Base-by-base conservation (phyloP, 129 eudicot species). In the Oenanthe sinensis region DNA sequence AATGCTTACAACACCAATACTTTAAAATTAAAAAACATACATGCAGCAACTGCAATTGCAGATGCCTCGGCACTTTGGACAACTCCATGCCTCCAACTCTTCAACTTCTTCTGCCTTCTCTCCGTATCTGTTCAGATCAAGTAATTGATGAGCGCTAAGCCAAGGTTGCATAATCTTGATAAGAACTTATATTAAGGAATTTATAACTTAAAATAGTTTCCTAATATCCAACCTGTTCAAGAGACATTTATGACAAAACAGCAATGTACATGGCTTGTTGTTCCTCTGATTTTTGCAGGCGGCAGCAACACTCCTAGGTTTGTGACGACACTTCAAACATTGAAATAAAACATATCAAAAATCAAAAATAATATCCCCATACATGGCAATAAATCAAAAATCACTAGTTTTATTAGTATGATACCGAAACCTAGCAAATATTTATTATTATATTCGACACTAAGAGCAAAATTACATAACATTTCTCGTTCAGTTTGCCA, bases 1-100 rank as follows among this genome's bases (percentile, higher is more conserved):
- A 17, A 45, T 37, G 1, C 19, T 39, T 45, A 40, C n/a, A 4
- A 55, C 24, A 44, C 22, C 0, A 55, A 1, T 52, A 49, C 26
- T 63, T n/a, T 24, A 13, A 43, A 47, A 86, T 84, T 80, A 14
- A 0, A 14, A 3, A 48, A 14, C 55, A 17, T 85, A 96, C 99
- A 81, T 90, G 87, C 99, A 96, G 26, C 82, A 19, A 80, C 99
- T 96, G 85, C 99, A 96, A 92, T 95, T 95, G 86, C 99, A 95
- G 6, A 84, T 84, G 68, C 83, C 96, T 78, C 90, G 87, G 79
- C 98, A 95, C 87, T 40, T 91, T 69, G 98, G 98, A 85, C 98
- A 95, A 24, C 44, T 80, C 98, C 98, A 95, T 62, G 87, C 86
- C 19, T 52, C 91, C 69, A 70, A 76, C 20, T 16, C 82, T 63